phyloP scores from a whole-genome alignment of 106 monocot species.

The Dendrobium officinale region DNA sequence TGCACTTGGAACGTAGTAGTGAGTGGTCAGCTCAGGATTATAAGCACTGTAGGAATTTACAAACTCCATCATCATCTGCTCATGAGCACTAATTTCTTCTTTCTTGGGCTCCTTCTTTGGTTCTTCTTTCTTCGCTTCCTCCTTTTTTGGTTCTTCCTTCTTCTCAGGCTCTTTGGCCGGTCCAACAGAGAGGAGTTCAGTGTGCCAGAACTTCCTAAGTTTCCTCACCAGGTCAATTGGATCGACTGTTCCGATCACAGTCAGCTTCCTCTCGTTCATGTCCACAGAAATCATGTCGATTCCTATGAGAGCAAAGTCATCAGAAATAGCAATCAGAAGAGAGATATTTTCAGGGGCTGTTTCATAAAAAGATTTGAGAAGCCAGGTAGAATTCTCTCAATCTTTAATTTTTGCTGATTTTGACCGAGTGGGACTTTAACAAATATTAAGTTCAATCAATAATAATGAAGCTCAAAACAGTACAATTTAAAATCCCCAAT shows the following conservation, averaged over 20 bases:
- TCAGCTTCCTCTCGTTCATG: conserved; percentile 40
- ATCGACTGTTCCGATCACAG: conserved; percentile 9
- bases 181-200: conserved; percentile 8
- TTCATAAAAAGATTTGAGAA: no score
- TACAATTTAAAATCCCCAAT: no score
- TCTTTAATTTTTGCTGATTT: no score
- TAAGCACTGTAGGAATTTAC: not conserved
- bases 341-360: no score
- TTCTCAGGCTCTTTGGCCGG: conserved; percentile 8
- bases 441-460: no score
- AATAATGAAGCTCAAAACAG: no score
- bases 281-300: conserved; percentile 47
- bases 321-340: not conserved
- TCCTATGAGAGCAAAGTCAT: conserved; percentile 18
- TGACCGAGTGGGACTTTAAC: no score
- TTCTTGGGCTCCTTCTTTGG: conserved; percentile 5
- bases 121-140: conserved; percentile 14
- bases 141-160: conserved; percentile 12
- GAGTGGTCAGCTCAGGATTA: conserved; percentile 4
- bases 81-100: not conserved
- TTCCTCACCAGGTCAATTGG: conserved; percentile 1
- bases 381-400: no score
- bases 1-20: conserved; percentile 3
- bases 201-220: conserved; percentile 11
- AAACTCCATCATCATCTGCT: not conserved